Conservation (phyloP, 2,329 filamentous ascomycete genomes). For the Penicillium sp. region DNA sequence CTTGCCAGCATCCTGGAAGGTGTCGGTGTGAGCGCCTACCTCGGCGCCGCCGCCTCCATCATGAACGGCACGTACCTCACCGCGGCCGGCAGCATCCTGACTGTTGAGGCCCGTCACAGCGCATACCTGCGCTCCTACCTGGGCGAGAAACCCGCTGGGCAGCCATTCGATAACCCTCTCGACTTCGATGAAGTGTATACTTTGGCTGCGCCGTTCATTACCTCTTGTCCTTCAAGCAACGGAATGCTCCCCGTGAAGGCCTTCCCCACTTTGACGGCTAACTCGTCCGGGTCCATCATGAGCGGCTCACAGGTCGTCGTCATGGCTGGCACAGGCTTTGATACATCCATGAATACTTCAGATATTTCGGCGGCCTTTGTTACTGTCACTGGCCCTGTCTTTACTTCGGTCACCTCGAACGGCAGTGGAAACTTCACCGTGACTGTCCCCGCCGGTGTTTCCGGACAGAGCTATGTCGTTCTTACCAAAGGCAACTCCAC, state of each 20-base stretch:
- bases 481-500: slow-evolving; percentile 23
- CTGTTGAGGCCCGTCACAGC: slow-evolving; percentile 63
- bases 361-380: slow-evolving; percentile 22
- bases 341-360: slow-evolving; percentile 17
- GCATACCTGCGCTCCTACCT: slow-evolving; percentile 57
- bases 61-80: slow-evolving; percentile 58
- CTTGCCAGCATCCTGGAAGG: slow-evolving; percentile 54
- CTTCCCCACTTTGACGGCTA: slow-evolving; percentile 51
- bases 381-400: slow-evolving; percentile 24
- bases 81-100: slow-evolving; percentile 61
- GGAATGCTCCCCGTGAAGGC: slow-evolving; percentile 58
- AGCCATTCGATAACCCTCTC: slow-evolving; percentile 61
- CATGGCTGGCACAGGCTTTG: slow-evolving; percentile 25
- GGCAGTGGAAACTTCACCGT: slow-evolving; percentile 19
- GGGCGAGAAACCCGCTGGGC: slow-evolving; percentile 54
- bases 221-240: slow-evolving; percentile 55
- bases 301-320: slow-evolving; percentile 19
- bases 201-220: slow-evolving; percentile 63
- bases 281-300: slow-evolving; percentile 11
- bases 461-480: slow-evolving; percentile 32
- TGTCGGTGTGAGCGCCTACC: slow-evolving; percentile 59
- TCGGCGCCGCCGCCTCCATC: slow-evolving; percentile 61
- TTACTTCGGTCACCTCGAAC: slow-evolving; percentile 6
- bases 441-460: slow-evolving; percentile 22
- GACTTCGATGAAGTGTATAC: slow-evolving; percentile 60